Percentiles rank a stretch among this genome's conserved stretches.
Evolutionary conservation across 305 asterid genomes (phyloP).

Genomic region (Andrographis paniculata): DNA sequence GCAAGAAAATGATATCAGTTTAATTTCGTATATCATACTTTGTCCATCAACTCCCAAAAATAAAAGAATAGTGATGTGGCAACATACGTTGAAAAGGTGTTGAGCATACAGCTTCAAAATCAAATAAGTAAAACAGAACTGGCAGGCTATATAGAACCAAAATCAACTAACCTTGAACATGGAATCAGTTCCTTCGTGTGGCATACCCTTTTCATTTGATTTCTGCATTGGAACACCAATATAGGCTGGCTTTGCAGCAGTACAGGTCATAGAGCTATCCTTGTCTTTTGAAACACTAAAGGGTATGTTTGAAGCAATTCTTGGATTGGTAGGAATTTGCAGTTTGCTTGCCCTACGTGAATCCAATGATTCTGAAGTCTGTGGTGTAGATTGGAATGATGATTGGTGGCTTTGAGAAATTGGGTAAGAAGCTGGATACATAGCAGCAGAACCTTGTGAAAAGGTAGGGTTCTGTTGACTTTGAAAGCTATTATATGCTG

Average conservation of each 20-base stretch:
- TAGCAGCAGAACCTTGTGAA: conserved; percentile 38
- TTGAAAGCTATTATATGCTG: conserved; percentile 39
- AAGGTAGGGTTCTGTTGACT: conserved; percentile 45
- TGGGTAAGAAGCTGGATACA: conserved; percentile 46
- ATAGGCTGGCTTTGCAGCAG: conserved; percentile 68
- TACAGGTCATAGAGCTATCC: conserved; percentile 35
- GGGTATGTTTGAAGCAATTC: conserved; percentile 70
- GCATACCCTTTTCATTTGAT: conserved; percentile 39
- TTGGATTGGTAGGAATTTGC: conserved; percentile 96
- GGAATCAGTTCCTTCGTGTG: conserved; percentile 54
- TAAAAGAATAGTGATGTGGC: neutral
- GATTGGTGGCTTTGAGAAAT: conserved; percentile 57
- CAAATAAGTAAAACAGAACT: conserved; percentile 16
- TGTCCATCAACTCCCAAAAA: conserved; percentile 13
- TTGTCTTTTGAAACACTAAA: conserved; percentile 50
- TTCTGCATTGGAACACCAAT: conserved; percentile 56
- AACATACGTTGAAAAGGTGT: neutral
- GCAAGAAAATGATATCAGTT: conserved; percentile 19
- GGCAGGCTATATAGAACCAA: conserved; percentile 6
- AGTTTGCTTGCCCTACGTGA: conserved; percentile 50
- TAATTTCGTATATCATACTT: conserved; percentile 12
- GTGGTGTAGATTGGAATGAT: conserved; percentile 46
- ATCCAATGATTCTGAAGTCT: conserved; percentile 48
- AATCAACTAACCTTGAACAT: conserved; percentile 55
- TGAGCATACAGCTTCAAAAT: conserved; percentile 5